These are phyloP conservation scores for Debaryomyces psychrophilus DNA, from an alignment of 1,139 yeast genomes.

Conservation along the genomic window DNA sequence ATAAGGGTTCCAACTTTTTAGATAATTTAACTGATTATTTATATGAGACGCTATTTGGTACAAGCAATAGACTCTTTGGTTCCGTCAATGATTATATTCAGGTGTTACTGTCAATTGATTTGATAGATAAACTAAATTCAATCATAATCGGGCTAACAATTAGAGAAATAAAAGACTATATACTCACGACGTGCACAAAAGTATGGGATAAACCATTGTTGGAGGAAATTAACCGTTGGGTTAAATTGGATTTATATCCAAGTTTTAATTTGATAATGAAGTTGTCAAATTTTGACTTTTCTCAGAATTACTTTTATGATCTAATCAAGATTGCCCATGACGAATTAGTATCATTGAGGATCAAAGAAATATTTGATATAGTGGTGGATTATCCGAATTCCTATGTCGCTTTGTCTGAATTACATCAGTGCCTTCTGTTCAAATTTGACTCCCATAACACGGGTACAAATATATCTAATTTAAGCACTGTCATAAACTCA, in stretches of 20 bases:
- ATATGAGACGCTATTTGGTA: constrained; percentile 1
- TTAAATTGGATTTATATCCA: constrained; percentile 43
- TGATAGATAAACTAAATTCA: constrained; percentile 38
- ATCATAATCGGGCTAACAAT: constrained; percentile 47
- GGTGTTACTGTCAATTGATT: constrained; percentile 28
- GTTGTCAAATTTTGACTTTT: constrained; percentile 20
- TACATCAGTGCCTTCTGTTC: constrained; percentile 51
- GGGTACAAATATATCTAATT: constrained; percentile 2
- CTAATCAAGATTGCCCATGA: constrained; percentile 45
- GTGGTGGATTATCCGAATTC: constrained; percentile 64
- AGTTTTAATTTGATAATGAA: constrained; percentile 33
- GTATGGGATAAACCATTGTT: constrained; percentile 49
- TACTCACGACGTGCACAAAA: constrained; percentile 36
- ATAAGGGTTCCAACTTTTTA: constrained; percentile 10
- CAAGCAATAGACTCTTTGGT: not conserved
- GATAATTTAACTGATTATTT: not conserved
- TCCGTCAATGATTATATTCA: constrained; percentile 7
- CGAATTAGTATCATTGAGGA: constrained; percentile 55
- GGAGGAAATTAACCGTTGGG: constrained; percentile 39
- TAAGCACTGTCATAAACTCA: constrained; percentile 3
- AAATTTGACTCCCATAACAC: constrained; percentile 16
- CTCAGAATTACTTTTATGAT: constrained; percentile 28
- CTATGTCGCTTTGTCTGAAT: constrained; percentile 61
- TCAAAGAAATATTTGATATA: constrained; percentile 66
- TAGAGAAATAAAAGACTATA: constrained; percentile 39